Evolutionary conservation across 306 rosid species (phyloP).

Genomic region (Trifolium fragiferum): DNA sequence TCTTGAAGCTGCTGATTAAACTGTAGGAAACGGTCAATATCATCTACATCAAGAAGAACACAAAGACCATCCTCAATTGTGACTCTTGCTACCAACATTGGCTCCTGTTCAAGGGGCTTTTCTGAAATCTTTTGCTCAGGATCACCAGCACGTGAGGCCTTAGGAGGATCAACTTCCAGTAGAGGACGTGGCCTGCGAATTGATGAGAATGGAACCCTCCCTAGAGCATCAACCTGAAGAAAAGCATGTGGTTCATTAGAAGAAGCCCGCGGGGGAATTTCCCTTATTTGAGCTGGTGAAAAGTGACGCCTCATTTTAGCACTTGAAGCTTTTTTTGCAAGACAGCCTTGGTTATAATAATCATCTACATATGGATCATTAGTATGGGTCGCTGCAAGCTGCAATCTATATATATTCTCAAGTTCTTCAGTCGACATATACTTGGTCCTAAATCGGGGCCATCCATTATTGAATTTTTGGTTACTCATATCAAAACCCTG

Average conservation of each 20-base stretch:
- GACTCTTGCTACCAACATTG: constrained; percentile 95
- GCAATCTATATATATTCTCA: constrained; percentile 90
- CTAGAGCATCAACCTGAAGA: constrained; percentile 99
- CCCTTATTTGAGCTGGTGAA: constrained; percentile 86
- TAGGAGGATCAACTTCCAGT: constrained; percentile 91
- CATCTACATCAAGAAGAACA: constrained; percentile 95
- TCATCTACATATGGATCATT: constrained; percentile 99
- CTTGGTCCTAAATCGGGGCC: constrained; percentile 86
- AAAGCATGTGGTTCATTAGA: constrained; percentile 95
- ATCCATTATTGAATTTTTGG: constrained; percentile 65
- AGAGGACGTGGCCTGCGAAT: constrained; percentile 99
- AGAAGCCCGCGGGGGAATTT: constrained; percentile 80
- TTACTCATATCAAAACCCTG: constrained; percentile 67
- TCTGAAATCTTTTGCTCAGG: constrained; percentile 73
- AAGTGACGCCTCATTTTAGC: constrained; percentile 91
- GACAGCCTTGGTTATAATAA: constrained; percentile 92
- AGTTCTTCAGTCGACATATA: constrained; percentile 85
- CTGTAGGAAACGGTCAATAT: constrained; percentile 88
- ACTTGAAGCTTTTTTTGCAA: constrained; percentile 75
- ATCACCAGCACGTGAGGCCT: constrained; percentile 56
- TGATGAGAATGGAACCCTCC: constrained; percentile 98
- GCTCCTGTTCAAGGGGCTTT: constrained; percentile 98
- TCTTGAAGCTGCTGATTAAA: constrained; percentile 82
- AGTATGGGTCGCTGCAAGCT: constrained; percentile 93
- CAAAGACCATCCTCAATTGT: constrained; percentile 90